Base-by-base conservation (phyloP, 1,139 yeast species). In the Meyerozyma guilliermondii region DNA sequence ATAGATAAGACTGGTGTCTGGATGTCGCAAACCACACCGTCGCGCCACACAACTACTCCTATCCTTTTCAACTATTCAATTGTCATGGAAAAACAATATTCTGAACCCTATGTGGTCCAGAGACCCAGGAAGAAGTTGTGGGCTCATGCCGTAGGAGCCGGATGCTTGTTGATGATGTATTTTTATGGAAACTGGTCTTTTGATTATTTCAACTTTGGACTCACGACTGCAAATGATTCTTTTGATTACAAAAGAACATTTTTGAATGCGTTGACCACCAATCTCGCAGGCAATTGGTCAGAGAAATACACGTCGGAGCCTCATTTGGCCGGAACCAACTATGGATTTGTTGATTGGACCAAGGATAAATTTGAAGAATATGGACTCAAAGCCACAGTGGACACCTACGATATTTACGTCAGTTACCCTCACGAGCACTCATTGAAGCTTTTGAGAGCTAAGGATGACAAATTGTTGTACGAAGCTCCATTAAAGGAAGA, bases 291-390 rank as follows among this genome's bases (percentile, higher is more conserved):
- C 0, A 64, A 76, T 41, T 79, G 84, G 84, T 66, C 77, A 3
- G 52, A 69, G 44, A 66, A 61, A 28, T 84, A 81, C 54, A 80
- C 88, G 4, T 55, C 71, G 11, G 78, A 74, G 41, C 77, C 85
- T 2, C 95, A 86, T 57, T 66, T 86, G 46, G 88, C 92, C 1
- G 95, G 95, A 8, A 76, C 82, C 33, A 82, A 81, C 54, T 63
- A 66, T 43, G 79, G 68, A 10, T 66, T 84, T 46, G 92, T 80
- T 14, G 69, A 83, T 41, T 87, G 83, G 76, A 84, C 94, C 7
- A 65, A 68, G 35, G 64, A 65, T 6, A 80, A 81, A 56, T 82
- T 83, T 53, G 72, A 68, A 43, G 84, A 82, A 50, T 83, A 68
- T 29, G 86, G 84, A 0, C 63, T 82, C 43, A 60, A 67, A n/a